Evolutionary conservation across 2,329 filamentous ascomycete genomes (phyloP), one percentile per base, ranked within the genome.

Genomic region (Colletotrichum lentis): DNA sequence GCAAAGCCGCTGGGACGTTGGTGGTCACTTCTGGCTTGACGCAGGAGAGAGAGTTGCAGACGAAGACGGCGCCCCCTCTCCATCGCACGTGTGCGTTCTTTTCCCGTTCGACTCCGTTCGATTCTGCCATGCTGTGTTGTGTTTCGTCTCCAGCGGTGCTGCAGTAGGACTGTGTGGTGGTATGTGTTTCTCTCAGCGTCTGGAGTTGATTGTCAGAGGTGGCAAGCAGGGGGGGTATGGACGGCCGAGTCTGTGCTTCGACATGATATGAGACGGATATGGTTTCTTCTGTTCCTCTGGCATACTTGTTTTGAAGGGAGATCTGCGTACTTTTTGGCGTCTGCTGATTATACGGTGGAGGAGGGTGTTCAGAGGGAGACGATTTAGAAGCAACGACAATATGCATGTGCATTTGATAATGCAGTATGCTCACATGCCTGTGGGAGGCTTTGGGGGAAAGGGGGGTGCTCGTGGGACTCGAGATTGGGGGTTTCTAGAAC

Each of bases 121-220:
- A 24, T 63, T 67, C 55, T 31, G 52, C n/a, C n/a, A n/a, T n/a
- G n/a, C 43, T 22, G 35, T 37, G 27, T 37, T 39, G 27, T 27
- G 37, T 39, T 65, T 65, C 56, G 62, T 31, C 44, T 12, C 22
- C 22, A n/a, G 24, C 20, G 18, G 27, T 31, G 27, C 27, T 10
- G 27, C 27, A 10, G 27, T 31, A 31, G 27, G 27, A 31, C 27
- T 52, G 49, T 52, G 3, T 50, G 3, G 2, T 10, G 1, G 16
- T 31, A 7, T 35, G 10, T 8, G 27, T 16, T 10, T 31, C 14
- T 31, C 14, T n/a, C 14, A 20, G n/a, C 55, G 55, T 58, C 55
- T 37, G 27, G 43, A 16, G n/a, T 37, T 37, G 41, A 44, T 22
- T 54, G n/a, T 47, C n/a, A 18, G 20, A 12, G 24, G 20, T 57